Conservation (phyloP, 805 yeast species). For the Candida morakotiae region DNA sequence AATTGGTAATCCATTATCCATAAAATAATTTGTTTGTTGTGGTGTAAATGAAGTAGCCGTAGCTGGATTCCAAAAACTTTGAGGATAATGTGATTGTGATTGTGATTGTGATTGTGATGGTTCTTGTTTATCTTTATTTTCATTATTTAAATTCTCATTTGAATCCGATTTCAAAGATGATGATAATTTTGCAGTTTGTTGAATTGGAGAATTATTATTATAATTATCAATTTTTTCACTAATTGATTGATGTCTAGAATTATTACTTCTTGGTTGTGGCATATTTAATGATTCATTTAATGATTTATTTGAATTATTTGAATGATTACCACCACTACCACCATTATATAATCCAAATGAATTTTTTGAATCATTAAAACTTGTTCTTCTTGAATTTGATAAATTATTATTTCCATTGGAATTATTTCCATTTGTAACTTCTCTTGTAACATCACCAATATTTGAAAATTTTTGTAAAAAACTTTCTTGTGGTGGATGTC, state of each 20-base stretch:
- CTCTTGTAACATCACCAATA: slow-evolving; percentile 68
- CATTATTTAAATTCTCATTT: slow-evolving; percentile 8
- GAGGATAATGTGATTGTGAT: slow-evolving; percentile 9
- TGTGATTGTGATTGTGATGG: background rate
- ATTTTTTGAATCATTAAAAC: slow-evolving; percentile 30
- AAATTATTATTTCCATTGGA: no score
- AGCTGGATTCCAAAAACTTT: slow-evolving; percentile 64
- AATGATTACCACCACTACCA: no score
- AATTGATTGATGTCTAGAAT: slow-evolving; percentile 48
- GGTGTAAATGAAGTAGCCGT: slow-evolving; percentile 60
- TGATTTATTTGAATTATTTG: slow-evolving; percentile 21
- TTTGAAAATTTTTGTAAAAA: slow-evolving; percentile 61
- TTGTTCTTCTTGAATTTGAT: slow-evolving; percentile 45
- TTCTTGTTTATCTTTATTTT: background rate
- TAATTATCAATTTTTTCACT: slow-evolving; percentile 63
- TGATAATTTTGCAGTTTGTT: slow-evolving; percentile 36
- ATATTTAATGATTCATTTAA: slow-evolving; percentile 42
- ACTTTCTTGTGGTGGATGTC: slow-evolving; percentile 44
- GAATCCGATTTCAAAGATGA: slow-evolving; percentile 28
- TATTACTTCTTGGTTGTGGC: slow-evolving; percentile 20
- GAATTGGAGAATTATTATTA: slow-evolving; percentile 42
- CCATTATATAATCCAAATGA: slow-evolving; percentile 16
- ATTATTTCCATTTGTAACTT: slow-evolving; percentile 46
- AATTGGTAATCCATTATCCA: slow-evolving; percentile 19
- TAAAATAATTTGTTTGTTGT: slow-evolving; percentile 21